phyloP scores from a whole-genome alignment of 495 filamentous ascomycete species.

The Hypomontagnella submonticulosa region DNA sequence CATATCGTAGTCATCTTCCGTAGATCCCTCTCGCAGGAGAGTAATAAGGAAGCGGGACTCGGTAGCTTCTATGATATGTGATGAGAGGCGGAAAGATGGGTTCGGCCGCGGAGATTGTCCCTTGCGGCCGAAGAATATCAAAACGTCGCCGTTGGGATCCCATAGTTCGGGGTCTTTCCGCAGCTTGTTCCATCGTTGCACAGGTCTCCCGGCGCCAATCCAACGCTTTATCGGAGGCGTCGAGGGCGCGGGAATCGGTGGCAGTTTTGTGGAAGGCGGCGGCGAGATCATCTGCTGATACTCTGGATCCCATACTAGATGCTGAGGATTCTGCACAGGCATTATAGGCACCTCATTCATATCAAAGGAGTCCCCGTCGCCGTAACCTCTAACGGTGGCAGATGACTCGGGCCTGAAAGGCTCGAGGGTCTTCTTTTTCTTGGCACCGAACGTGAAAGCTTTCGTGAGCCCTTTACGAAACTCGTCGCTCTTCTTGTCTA shows the following conservation, averaged over 20 bases:
- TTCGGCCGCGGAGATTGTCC: conserved; percentile 56
- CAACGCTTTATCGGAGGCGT: conserved; percentile 60
- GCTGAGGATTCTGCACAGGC: conserved; percentile 22
- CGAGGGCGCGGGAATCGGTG: conserved; percentile 46
- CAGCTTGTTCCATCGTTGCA: conserved; percentile 65
- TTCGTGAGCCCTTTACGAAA: conserved; percentile 62
- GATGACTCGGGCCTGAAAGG: conserved; percentile 50
- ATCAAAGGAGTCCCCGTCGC: conserved; percentile 45
- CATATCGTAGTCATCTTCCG: conserved; percentile 51
- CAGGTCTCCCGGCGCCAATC: conserved; percentile 58
- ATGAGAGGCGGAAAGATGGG: conserved; percentile 67
- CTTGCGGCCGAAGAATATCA: conserved; percentile 65
- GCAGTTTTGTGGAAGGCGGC: conserved; percentile 51
- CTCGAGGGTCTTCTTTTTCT: conserved; percentile 54
- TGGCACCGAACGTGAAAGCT: conserved; percentile 57
- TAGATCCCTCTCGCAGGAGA: conserved; percentile 63
- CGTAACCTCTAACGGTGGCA: conserved; percentile 49
- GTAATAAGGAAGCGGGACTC: conserved; percentile 64
- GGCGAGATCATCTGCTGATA: conserved; percentile 46
- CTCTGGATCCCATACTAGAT: conserved; percentile 47
- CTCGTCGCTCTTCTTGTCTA: conserved; percentile 65
- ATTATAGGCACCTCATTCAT: conserved; percentile 38
- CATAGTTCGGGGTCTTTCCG: conserved; percentile 71
- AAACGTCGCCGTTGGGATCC: conserved; percentile 70
- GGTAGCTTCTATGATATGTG: conserved; percentile 65